These are phyloP conservation scores for Epicoccum sorghinum DNA, from an alignment of 2,329 filamentous ascomycete genomes.

Conservation along the genomic window DNA sequence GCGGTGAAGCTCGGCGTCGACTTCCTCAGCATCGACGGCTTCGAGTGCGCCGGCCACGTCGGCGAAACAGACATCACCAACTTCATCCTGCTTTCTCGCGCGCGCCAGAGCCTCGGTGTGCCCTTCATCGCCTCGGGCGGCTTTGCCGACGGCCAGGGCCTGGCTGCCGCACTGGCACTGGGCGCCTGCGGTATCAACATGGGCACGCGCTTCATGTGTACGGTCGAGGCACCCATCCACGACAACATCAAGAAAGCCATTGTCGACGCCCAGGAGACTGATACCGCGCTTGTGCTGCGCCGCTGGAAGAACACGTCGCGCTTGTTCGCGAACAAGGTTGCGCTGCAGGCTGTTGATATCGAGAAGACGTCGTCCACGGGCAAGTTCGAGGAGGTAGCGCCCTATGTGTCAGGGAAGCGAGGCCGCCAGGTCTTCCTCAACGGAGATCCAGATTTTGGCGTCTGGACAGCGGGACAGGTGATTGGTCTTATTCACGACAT, in stretches of 20 bases:
- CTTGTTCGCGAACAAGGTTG: constrained; percentile 89
- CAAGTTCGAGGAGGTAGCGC: constrained; percentile 87
- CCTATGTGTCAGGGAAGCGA: constrained; percentile 86
- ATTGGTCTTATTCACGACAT: constrained; percentile 67
- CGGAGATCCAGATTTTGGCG: constrained; percentile 89
- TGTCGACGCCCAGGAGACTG: constrained; percentile 84
- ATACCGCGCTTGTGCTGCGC: constrained; percentile 85
- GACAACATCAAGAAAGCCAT: constrained; percentile 93
- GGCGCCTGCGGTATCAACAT: constrained; percentile 97
- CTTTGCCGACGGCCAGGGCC: constrained; percentile 91
- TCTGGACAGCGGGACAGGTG: constrained; percentile 97
- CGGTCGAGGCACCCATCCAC: constrained; percentile 90
- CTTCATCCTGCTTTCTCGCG: constrained; percentile 84
- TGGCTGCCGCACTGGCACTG: constrained; percentile 87
- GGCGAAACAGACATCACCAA: constrained; percentile 88
- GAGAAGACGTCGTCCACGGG: constrained; percentile 83
- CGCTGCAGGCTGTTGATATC: constrained; percentile 77
- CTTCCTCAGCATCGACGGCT: constrained; percentile 95
- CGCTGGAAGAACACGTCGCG: constrained; percentile 93
- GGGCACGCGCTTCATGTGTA: constrained; percentile 98
- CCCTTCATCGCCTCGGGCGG: constrained; percentile 97
- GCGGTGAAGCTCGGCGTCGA: constrained; percentile 95
- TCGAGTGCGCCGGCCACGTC: constrained; percentile 93
- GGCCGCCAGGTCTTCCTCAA: constrained; percentile 91
- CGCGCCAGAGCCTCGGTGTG: constrained; percentile 80